Base-by-base conservation (phyloP, 2,329 filamentous ascomycete species). In the Neobulgaria alba region DNA sequence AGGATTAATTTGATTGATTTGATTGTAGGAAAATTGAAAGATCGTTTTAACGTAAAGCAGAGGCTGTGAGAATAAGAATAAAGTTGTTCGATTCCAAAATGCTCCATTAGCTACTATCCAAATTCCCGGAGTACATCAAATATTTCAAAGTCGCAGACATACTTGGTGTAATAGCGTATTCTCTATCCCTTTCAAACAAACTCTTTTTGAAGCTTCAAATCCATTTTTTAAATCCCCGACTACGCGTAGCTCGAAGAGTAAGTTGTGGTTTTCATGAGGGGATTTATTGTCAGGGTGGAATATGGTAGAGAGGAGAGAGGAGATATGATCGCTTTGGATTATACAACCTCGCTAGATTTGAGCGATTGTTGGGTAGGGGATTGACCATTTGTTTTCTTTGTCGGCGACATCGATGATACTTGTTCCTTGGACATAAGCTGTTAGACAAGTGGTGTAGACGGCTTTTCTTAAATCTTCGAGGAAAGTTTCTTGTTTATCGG, bases 341-440 rank as follows among this genome's bases (percentile, higher is more conserved):
- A 85, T 85, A 59, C 80, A 85, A 5, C 82, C 80, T 2, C 77
- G 71, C 81, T 80, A 85, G 48, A 85, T 77, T 53, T 74, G 67
- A 34, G 77, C 61, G 2, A 76, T 64, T 19, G 67, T 63, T 10
- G 57, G 55, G 50, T 72, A 72, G 48, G 74, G 60, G 42, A 79
- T 67, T 30, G 66, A 63, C 79, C 80, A 85, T 21, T 67, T 65
- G 53, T 82, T 68, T 21, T 73, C 63, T 31, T 66, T 62, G 52
- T 79, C 73, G 1, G 75, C 73, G 18, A 67, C 67, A 4, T 73
- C 69, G 49, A 85, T 77, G 35, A 83, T 62, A 52, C 81, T 74
- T 36, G 85, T 64, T 5, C 80, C 80, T 57, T 85, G 79, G 30
- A 74, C 71, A 57, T 77, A 85, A 7, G 74, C 75, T 0, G 68